Conservation (phyloP, 2,329 filamentous ascomycete genomes). For the Sporothrix pallida region DNA sequence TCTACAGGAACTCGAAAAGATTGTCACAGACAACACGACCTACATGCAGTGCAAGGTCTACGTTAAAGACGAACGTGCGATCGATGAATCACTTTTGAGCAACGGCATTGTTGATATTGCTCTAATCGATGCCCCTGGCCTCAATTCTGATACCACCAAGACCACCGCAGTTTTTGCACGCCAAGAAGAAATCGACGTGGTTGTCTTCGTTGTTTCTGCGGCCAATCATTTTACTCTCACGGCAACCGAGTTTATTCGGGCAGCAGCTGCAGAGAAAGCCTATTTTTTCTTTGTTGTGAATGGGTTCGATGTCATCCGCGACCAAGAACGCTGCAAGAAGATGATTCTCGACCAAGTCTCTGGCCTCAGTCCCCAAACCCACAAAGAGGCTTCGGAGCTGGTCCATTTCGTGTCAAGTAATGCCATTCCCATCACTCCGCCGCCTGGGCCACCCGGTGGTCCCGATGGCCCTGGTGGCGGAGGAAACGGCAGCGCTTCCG, state of each 20-base stretch:
- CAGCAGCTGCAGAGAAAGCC: conserved; percentile 93
- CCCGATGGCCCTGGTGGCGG: conserved; percentile 60
- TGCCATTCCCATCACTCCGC: conserved; percentile 76
- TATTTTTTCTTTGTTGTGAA: conserved; percentile 99
- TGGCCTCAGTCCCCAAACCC: conserved; percentile 86
- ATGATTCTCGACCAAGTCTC: conserved; percentile 90
- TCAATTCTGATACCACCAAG: conserved; percentile 95
- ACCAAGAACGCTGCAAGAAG: conserved; percentile 88
- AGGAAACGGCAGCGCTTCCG: conserved; percentile 59
- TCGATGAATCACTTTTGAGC: conserved; percentile 92
- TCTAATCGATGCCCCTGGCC: conserved; percentile 91
- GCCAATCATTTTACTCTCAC: conserved; percentile 98
- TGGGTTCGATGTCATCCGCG: conserved; percentile 90
- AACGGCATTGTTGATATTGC: conserved; percentile 98
- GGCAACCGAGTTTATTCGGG: conserved; percentile 96
- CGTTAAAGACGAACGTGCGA: conserved; percentile 83
- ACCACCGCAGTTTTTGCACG: conserved; percentile 96
- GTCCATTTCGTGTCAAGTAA: conserved; percentile 99
- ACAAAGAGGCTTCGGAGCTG: conserved; percentile 88
- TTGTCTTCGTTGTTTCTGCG: conserved; percentile 96
- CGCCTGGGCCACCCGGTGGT: conserved; percentile 61
- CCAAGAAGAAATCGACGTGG: conserved; percentile 98
- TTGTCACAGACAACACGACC: conserved; percentile 84
- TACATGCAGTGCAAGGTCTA: conserved; percentile 98
- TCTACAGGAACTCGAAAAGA: conserved; percentile 79